Base-by-base conservation (phyloP, 352 stramenopile genomes). In the Saprolegnia parasitica region DNA sequence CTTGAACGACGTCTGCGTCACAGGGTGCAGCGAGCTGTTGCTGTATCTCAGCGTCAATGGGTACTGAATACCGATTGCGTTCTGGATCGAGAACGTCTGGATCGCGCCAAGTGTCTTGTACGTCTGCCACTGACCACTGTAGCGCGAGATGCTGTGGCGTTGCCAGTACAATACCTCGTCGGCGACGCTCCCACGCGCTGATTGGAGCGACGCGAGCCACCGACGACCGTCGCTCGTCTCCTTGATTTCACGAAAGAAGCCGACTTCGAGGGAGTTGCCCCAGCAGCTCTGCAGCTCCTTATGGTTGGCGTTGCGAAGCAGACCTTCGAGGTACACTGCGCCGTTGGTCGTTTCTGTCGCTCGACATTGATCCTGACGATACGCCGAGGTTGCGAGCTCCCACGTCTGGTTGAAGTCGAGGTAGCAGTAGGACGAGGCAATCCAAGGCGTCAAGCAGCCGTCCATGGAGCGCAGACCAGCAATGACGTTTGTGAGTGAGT, bases 381-480 rank as follows among this genome's bases (percentile, higher is more conserved):
- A n/a, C 11, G 24, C 10, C 42, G 63, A 57, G 32, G 18, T 42
- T 15, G 49, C 63, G 32, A 70, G 49, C 21, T 61, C 63, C 63
- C 63, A 70, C 29, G 26, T 61, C n/a, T 37, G 42, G n/a, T 56
- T 56, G 37, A 70, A 70, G 50, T 70, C 63, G 13, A 47, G 45
- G 54, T 70, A 70, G 37, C 63, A 70, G 45, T 62, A 70, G 5
- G 29, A n/a, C 8, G 63, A 20, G 6, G 63, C 63, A 61, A 70
- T 70, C 63, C 63, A 70, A 10, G 63, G 63, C 8, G 61, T 21
- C 29, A 42, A 11, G 63, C 63, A 70, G 20, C 63, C 46, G 18
- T 61, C 23, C 63, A 70, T 70, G n/a, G 32, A 5, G 18, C 63
- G 49, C 5, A 70, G 46, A 6, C 63, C 54, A n/a, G 26, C 15